These are phyloP conservation scores for Tylopilus sp. DNA, from an alignment of 1,284 basidiomycete genomes.

Conservation along the genomic window DNA sequence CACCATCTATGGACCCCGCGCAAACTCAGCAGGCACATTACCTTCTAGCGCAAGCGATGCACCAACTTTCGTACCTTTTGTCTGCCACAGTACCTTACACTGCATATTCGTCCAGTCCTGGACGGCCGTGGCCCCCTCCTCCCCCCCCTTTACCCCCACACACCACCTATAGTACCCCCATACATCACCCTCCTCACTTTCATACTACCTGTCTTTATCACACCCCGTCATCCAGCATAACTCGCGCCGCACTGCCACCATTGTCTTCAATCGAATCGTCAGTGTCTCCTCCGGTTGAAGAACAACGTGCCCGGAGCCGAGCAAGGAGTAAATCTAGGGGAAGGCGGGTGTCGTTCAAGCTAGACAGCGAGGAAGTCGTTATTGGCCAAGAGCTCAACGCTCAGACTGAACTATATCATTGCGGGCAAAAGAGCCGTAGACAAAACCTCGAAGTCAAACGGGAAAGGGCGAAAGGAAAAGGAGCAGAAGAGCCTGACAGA, in stretches of 20 bases:
- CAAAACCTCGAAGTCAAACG: conserved; percentile 12
- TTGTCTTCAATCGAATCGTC: conserved; percentile 26
- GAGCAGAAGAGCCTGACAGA: neutral
- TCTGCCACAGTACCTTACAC: conserved; percentile 31
- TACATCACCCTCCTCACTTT: conserved; percentile 9
- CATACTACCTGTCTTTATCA: conserved; percentile 17
- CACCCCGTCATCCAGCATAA: conserved; percentile 23
- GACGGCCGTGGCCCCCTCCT: conserved; percentile 22
- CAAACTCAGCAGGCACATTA: conserved; percentile 34
- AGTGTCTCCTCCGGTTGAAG: conserved; percentile 19
- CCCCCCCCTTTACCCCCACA: conserved; percentile 4
- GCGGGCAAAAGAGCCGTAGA: conserved; percentile 11
- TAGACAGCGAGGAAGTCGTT: conserved; percentile 15
- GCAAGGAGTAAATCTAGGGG: conserved; percentile 26
- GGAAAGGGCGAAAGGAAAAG: conserved; percentile 17
- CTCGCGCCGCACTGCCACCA: conserved; percentile 18
- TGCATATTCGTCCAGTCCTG: conserved; percentile 14
- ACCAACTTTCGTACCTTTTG: conserved; percentile 32
- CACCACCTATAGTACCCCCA: conserved; percentile 14
- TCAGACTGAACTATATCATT: conserved; percentile 6
- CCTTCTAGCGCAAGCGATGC: conserved; percentile 32
- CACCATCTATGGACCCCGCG: conserved; percentile 24
- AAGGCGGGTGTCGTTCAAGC: conserved; percentile 32
- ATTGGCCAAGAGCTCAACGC: conserved; percentile 5
- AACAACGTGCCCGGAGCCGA: conserved; percentile 12